Conservation (phyloP, 257 asterid genomes). For the Ocimum tenuiflorum region DNA sequence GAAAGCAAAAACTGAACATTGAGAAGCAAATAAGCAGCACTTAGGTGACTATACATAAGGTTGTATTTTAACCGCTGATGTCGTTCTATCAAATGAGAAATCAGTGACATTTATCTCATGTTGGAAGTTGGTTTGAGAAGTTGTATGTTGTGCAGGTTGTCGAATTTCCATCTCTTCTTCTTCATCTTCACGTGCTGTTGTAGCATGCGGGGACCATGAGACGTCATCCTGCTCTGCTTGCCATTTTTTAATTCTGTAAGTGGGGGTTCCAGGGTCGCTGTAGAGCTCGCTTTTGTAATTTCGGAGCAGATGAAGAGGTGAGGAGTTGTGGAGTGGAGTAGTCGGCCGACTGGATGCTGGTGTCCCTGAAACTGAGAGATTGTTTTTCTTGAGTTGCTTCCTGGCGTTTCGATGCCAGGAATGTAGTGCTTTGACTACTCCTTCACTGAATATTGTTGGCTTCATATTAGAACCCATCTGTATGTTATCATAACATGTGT, state of each 20-base stretch:
- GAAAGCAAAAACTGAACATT: no score
- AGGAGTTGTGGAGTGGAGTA: conserved; percentile 28
- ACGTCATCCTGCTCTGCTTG: conserved; percentile 23
- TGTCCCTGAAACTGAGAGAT: conserved; percentile 9
- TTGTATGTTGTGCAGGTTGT: conserved; percentile 3
- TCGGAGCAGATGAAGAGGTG: conserved; percentile 33
- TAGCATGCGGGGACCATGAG: conserved; percentile 6
- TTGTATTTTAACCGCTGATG: conserved; percentile 10
- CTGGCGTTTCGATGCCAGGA: conserved; percentile 50
- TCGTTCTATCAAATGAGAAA: conserved; percentile 28
- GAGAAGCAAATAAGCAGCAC: neutral
- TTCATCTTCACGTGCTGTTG: neutral
- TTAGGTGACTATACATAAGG: no score
- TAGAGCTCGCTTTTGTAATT: conserved; percentile 25
- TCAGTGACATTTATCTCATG: conserved; percentile 22
- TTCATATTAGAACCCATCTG: conserved; percentile 69
- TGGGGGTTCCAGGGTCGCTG: conserved; percentile 8
- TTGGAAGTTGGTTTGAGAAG: neutral
- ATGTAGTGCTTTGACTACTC: conserved; percentile 39
- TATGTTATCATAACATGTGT: neutral
- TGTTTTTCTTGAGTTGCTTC: conserved; percentile 39
- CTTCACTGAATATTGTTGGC: conserved; percentile 52
- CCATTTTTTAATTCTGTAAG: conserved; percentile 15
- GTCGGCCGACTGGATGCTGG: conserved; percentile 35
- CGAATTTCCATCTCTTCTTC: conserved; percentile 20